Evolutionary conservation across 306 rosid species (phyloP), one percentile per base, ranked within the genome.

Genomic region (Potentilla sterilis): DNA sequence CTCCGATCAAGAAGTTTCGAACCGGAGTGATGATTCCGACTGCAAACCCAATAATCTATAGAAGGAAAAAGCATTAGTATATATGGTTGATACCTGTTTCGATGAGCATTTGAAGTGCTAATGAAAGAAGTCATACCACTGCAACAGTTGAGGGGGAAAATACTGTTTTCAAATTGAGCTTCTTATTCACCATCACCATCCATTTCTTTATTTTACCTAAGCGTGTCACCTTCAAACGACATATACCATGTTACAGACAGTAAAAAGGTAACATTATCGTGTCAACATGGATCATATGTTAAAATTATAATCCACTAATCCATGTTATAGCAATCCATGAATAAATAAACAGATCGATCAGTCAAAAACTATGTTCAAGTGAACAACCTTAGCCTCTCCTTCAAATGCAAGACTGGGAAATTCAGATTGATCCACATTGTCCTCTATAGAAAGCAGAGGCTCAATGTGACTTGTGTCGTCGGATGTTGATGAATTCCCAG

Each of bases 111-210:
- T 24, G 38, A 59, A 59, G 37, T 24, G 38, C 7, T 21, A 10
- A 57, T 41, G 14, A 6, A n/a, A 35, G 28, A 28, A 28, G 28
- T 28, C 51, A 61, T 89, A 91, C 98, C 84, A 96, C 93, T 77
- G 96, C 98, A 73, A 71, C 58, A 58, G 92, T 86, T 84, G 98
- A 79, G 9, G 98, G 98, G 21, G 96, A 82, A 67, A 93, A 87
- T 65, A 89, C 2, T 37, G 90, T 77, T 85, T 85, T 82, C 72
- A 87, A 74, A 80, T 83, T 93, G 58, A 89, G 75, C 74, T 83
- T 83, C 68, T 52, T 5, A 48, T 79, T 67, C 79, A 89, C 4
- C 64, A 9, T 65, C 67, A 40, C 77, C 16, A 80, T 51, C 41
- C 40, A 44, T 19, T 82, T 67, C 73, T 67, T 81, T 14, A 86